Percentiles rank a stretch among this genome's conserved stretches.
phyloP scores from a whole-genome alignment of 2,329 filamentous ascomycete genomes.

The Podosphaera xanthii region DNA sequence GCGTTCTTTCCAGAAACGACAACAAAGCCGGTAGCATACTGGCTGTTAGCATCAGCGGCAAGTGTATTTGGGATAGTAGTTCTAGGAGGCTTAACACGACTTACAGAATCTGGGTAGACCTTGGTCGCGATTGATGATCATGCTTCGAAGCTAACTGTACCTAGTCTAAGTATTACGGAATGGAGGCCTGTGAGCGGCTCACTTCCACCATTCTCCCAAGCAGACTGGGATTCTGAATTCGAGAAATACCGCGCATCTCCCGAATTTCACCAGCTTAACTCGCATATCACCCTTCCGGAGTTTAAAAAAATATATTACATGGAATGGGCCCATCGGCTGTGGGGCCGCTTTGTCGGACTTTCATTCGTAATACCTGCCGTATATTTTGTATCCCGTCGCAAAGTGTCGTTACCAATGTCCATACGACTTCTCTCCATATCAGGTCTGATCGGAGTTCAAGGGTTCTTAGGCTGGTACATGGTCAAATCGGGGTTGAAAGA shows the following conservation, averaged over 20 bases:
- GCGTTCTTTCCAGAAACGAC: conserved; percentile 27
- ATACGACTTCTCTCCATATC: conserved; percentile 61
- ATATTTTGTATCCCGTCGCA: conserved; percentile 66
- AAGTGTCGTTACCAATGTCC: conserved; percentile 60
- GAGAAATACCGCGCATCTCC: conserved; percentile 77
- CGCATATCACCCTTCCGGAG: conserved; percentile 74
- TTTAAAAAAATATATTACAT: conserved; percentile 99
- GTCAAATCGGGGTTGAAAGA: conserved; percentile 91
- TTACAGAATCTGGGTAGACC: conserved; percentile 86
- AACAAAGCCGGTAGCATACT: conserved; percentile 64
- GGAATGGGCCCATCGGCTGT: conserved; percentile 93
- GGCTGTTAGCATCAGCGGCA: conserved; percentile 73
- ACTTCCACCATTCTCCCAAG: conserved; percentile 52
- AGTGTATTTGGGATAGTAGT: conserved; percentile 95
- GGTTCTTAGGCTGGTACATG: conserved; percentile 98
- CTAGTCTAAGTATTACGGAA: conserved; percentile 88
- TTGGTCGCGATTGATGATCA: neutral
- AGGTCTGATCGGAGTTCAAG: conserved; percentile 78
- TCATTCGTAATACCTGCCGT: conserved; percentile 71
- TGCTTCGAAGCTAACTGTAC: neutral
- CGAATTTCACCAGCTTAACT: conserved; percentile 80
- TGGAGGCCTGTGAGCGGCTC: conserved; percentile 93
- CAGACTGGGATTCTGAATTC: conserved; percentile 85
- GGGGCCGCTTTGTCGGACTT: conserved; percentile 78
- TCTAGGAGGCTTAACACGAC: conserved; percentile 74